Evolutionary conservation across 257 asterid genomes (phyloP), one percentile per base, ranked within the genome.

Genomic region (Craterostigma plantagineum): DNA sequence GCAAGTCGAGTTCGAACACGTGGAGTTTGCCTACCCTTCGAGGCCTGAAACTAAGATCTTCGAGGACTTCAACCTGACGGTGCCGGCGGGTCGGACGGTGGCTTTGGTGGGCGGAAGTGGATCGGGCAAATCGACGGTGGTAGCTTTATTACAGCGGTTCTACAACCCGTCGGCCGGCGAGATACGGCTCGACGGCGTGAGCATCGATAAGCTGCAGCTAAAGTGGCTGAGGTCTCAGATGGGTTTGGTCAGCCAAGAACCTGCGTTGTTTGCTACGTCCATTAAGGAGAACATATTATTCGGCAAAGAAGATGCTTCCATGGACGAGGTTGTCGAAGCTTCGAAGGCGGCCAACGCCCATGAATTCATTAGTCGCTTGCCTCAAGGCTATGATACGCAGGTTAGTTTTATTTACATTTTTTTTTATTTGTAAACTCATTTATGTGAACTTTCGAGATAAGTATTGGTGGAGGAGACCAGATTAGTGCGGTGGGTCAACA

Each of bases 211-310:
- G 63, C 33, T 87, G 64, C 93, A 82, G 30, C 70, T 82, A 37
- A 87, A 76, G 63, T 87, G 98, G 98, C 51, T 87, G 42, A 79
- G 98, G 71, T 74, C 92, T 4, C 95, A 76, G 52, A 87, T 82
- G 98, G 98, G 98, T 15, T 53, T 87, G 45, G 95, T 87, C 10
- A 87, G 98, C 58, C 98, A 87, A 38, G 98, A 87, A 62, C 98
- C 98, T 3, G 86, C 92, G 2, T 75, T 87, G 5, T 87, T 82
- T 41, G 98, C 92, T 0, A 82, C 95, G 15, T 62, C 93, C 1
- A 82, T 87, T 34, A 82, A 71, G 50, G 98, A 87, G 49, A 87
- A 87, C 35, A 79, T 87, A 56, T 63, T 82, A 42, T 82, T 87
- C 16, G 98, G 98, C 17, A 82, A 82, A 54, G 95, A 87, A 45